phyloP scores from a whole-genome alignment of 441 rosid genomes.

The Syzygium syzygioides region DNA sequence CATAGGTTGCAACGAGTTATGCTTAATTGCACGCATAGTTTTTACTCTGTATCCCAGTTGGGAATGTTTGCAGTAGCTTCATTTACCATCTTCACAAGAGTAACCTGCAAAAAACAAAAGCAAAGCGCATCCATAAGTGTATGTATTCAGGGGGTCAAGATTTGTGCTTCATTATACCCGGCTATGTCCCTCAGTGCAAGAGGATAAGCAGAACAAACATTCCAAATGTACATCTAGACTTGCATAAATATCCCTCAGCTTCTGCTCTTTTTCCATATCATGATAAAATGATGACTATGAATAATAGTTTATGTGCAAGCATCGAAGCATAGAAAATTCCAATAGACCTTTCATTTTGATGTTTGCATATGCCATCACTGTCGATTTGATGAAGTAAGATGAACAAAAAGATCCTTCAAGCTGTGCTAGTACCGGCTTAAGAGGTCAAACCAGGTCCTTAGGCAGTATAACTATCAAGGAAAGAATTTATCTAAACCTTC shows the following conservation, averaged over 20 bases:
- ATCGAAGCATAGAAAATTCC: background rate
- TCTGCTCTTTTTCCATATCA: background rate
- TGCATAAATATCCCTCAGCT: background rate
- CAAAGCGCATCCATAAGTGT: background rate
- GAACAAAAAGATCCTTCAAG: background rate
- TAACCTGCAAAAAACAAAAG: background rate
- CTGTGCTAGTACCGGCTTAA: background rate
- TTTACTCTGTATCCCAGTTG: conserved; percentile 39
- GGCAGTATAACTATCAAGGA: background rate
- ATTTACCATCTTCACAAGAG: conserved; percentile 68
- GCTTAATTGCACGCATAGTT: background rate
- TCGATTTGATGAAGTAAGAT: background rate
- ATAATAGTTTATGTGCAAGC: background rate
- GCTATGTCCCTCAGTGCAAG: background rate
- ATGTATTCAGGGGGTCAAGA: background rate
- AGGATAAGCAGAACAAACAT: background rate
- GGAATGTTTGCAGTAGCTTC: conserved; percentile 62
- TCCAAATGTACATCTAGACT: background rate
- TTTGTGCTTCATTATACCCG: background rate
- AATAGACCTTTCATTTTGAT: background rate
- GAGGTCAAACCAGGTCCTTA: background rate
- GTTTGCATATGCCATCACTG: background rate
- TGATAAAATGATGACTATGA: background rate
- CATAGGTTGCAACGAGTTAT: background rate
- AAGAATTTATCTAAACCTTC: background rate